Percentiles rank a stretch among this genome's conserved stretches.
Conservation (phyloP, 2,329 filamentous ascomycete genomes). For the Sporothrix pallida region DNA sequence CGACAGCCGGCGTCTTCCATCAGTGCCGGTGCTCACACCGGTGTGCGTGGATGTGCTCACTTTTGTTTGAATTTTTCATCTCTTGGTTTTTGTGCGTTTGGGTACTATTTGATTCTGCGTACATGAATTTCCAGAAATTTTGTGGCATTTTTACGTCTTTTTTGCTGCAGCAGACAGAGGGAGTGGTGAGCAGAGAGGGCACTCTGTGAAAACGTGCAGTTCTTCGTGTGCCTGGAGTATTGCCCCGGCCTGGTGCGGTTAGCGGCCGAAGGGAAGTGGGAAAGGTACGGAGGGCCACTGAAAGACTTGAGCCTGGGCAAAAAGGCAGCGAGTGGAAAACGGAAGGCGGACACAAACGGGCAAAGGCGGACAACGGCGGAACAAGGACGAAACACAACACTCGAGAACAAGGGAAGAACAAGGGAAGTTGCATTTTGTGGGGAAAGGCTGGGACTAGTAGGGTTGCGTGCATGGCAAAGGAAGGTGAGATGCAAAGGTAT, state of each 20-base stretch:
- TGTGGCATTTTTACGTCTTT: slow-evolving; percentile 3
- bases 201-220: background rate
- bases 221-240: background rate
- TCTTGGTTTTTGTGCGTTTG: background rate
- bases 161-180: background rate
- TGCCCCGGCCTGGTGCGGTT: slow-evolving; percentile 27
- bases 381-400: background rate
- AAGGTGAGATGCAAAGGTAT: background rate
- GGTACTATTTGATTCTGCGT: background rate
- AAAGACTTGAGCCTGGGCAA: background rate
- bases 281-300: slow-evolving; percentile 11
- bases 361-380: background rate
- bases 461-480: slow-evolving; percentile 22
- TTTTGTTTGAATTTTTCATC: background rate
- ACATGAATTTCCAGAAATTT: slow-evolving; percentile 2
- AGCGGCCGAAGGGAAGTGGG: slow-evolving; percentile 34
- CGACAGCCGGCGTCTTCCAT: background rate
- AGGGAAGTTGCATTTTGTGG: slow-evolving; percentile 33
- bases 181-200: background rate
- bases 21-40: slow-evolving; percentile 1
- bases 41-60: slow-evolving; percentile 7
- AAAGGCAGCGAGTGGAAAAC: background rate
- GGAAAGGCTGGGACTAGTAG: slow-evolving; percentile 25
- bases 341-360: background rate
- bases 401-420: slow-evolving; percentile 12